Conservation (phyloP, 2,329 filamentous ascomycete genomes). For the Samsoniella hepiali region DNA sequence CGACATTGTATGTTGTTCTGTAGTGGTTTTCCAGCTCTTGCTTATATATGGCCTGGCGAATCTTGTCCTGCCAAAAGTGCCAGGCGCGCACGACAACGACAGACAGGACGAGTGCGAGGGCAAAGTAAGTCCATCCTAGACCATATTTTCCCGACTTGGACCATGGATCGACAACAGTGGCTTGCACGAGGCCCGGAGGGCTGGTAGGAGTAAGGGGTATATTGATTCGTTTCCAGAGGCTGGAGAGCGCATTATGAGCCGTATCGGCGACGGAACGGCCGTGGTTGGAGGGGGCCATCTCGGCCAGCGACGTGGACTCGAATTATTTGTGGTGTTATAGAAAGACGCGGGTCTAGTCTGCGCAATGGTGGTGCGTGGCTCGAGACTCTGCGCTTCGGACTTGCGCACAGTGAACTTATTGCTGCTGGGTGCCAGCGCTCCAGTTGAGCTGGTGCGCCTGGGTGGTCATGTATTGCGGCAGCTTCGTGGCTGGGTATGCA, state of each 20-base stretch:
- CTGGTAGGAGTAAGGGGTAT: conserved; percentile 60
- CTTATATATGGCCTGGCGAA: conserved; percentile 84
- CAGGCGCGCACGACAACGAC: conserved; percentile 72
- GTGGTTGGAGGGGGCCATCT: conserved; percentile 2
- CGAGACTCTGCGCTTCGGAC: not conserved
- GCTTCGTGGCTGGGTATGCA: not conserved
- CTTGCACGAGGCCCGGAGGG: conserved; percentile 59
- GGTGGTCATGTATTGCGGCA: conserved; percentile 5
- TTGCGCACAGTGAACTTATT: not conserved
- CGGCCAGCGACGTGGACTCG: conserved; percentile 4
- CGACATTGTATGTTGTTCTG: conserved; percentile 49
- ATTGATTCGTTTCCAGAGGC: conserved; percentile 53
- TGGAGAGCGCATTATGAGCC: conserved; percentile 27
- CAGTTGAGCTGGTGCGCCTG: not conserved
- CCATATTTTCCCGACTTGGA: conserved; percentile 79
- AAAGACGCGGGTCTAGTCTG: not conserved
- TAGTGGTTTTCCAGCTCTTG: conserved; percentile 70
- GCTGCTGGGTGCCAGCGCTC: not conserved
- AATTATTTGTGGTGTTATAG: not conserved
- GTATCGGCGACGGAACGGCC: not conserved
- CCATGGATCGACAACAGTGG: conserved; percentile 73
- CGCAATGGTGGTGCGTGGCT: not conserved
- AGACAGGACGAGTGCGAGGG: conserved; percentile 64
- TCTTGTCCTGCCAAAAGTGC: conserved; percentile 91
- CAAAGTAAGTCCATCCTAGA: conserved; percentile 85